Base-by-base conservation (phyloP, 2,329 filamentous ascomycete species). In the Diaporthe nobilis region DNA sequence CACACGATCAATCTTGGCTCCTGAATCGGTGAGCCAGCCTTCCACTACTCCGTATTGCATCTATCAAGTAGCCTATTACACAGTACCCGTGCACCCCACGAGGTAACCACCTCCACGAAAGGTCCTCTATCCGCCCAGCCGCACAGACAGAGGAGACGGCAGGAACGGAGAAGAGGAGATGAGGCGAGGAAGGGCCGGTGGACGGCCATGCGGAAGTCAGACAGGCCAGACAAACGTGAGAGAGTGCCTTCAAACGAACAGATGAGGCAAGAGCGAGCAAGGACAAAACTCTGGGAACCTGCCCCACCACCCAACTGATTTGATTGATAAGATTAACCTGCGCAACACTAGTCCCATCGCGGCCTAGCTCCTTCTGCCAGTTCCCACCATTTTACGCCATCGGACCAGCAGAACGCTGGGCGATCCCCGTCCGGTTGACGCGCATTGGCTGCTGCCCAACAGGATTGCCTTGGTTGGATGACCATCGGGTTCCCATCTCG, bases 281-380 rank as follows among this genome's bases (percentile, higher is more conserved):
- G 58, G 39, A 28, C 25, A 28, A 20, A 42, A 68, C 31, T 51
- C 44, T 47, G 17, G 47, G 72, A 31, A 13, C 10, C 12, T 12
- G 25, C 47, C 73, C 67, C 73, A 63, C 57, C 68, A 39, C 51
- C 47, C 73, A 55, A 72, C 73, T 72, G 57, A 73, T 75, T 60
- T 68, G 75, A 77, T 77, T 77, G 75, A 77, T 77, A 77, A 77
- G 75, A 77, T 77, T 73, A 75, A 71, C 44, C 47, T 72, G 73
- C 73, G 28, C 67, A 44, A 3, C 25, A 9, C 75, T 42, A 72
- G 28, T 3, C 61, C 73, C n/a, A 75, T 73, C 55, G 22, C 13
- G 47, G 75, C 2, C 28, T 77, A 75, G 72, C 15, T 2, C 17
- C 2, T 10, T 7, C 39, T 25, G n/a, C 44, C 39, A 20, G 20